Conservation (phyloP, 192 early-diverging fungal genomes). For the Obelidium mucronatum region DNA sequence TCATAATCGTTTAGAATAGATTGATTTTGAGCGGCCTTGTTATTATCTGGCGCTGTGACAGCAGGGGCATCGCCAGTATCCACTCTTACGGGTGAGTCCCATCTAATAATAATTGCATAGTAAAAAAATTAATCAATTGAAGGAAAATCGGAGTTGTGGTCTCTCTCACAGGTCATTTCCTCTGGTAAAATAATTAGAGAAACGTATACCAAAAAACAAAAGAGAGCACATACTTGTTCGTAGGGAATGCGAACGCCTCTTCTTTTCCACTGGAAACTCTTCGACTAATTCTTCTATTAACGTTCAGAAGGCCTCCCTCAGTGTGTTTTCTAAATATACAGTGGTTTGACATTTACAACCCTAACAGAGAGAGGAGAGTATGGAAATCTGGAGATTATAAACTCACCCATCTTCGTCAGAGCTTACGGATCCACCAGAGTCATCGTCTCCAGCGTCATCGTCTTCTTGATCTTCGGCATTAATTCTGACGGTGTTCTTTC, state of each 20-base stretch:
- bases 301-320: too few species aligned
- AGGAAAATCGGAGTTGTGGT: too few species aligned
- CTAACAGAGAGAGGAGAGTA: not conserved
- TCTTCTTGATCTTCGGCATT: conserved; percentile 21
- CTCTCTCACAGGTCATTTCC: not conserved
- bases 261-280: not conserved
- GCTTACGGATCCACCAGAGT: conserved; percentile 36
- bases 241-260: not conserved
- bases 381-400: not conserved
- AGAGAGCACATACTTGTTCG: conserved; percentile 6
- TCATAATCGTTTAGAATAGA: conserved; percentile 38
- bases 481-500: conserved; percentile 60
- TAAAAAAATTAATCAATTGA: too few species aligned
- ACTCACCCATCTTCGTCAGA: conserved; percentile 46
- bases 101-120: not conserved
- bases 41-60: conserved; percentile 1
- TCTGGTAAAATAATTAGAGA: not conserved
- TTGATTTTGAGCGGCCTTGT: conserved; percentile 37
- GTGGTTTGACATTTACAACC: too few species aligned
- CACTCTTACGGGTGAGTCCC: conserved; percentile 14
- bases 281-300: not conserved
- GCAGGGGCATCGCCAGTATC: conserved; percentile 6
- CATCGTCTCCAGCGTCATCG: conserved; percentile 33
- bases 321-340: too few species aligned
- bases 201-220: not conserved